Percentiles rank a stretch among this genome's conserved stretches.
Conservation (phyloP, 257 asterid species). For the Solanum virginianum region DNA sequence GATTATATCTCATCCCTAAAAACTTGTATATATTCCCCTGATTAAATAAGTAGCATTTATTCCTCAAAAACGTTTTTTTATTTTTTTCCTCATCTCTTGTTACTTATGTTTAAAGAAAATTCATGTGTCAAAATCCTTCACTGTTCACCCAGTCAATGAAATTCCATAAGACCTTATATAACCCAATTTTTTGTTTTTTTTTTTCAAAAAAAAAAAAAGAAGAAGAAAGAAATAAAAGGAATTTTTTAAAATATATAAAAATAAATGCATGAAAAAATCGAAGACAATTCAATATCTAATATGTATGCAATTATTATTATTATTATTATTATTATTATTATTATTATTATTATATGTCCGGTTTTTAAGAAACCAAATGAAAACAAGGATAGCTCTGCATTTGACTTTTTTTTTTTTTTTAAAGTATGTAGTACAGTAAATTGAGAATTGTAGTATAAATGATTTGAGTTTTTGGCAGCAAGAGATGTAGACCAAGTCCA, state of each 20-base stretch:
- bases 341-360: neutral
- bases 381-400: neutral
- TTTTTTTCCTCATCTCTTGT: neutral
- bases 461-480: neutral
- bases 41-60: neutral
- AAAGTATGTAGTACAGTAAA: neutral
- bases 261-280: no score
- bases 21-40: neutral
- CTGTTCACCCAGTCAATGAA: neutral
- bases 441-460: neutral
- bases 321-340: no score
- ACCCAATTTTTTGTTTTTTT: neutral
- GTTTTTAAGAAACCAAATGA: neutral
- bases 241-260: no score
- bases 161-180: neutral
- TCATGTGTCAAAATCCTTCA: neutral
- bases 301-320: no score
- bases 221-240: neutral
- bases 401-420: neutral
- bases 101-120: neutral
- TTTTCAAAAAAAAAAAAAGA: neutral
- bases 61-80: neutral
- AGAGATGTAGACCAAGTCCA: neutral
- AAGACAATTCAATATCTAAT: no score
- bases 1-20: neutral